These are phyloP conservation scores for Blastomyces percursus DNA, from an alignment of 2,329 filamentous ascomycete species.

Conservation along the genomic window DNA sequence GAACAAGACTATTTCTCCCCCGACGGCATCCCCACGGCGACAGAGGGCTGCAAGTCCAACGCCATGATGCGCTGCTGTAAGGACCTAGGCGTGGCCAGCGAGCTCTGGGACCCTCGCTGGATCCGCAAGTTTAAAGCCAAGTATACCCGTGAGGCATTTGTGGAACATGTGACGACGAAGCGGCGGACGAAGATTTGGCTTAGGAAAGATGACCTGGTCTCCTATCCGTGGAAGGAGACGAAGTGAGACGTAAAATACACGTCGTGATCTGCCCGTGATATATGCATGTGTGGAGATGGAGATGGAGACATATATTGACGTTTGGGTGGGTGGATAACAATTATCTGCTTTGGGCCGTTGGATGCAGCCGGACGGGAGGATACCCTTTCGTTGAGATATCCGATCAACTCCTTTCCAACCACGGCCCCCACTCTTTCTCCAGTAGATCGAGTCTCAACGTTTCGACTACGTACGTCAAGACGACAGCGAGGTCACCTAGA, in stretches of 20 bases:
- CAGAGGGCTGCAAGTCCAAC: constrained; percentile 96
- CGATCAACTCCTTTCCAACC: background rate
- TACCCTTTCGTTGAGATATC: background rate
- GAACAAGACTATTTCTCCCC: constrained; percentile 89
- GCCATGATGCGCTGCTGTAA: constrained; percentile 98
- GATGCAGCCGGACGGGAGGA: constrained; percentile 9
- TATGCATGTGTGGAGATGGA: background rate
- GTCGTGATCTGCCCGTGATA: background rate
- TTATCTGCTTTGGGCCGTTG: background rate
- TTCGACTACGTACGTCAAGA: too few relatives aligned
- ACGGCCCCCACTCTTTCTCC: too few relatives aligned
- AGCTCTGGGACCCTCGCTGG: constrained; percentile 92
- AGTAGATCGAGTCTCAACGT: background rate
- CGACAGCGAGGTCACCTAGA: too few relatives aligned
- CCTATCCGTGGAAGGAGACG: constrained; percentile 50
- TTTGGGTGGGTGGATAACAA: background rate
- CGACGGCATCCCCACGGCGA: constrained; percentile 83
- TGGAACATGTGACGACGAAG: constrained; percentile 77
- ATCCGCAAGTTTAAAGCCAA: constrained; percentile 70
- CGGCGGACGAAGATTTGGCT: constrained; percentile 82
- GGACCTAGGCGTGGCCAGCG: constrained; percentile 85
- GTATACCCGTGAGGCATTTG: constrained; percentile 70
- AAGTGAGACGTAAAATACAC: background rate
- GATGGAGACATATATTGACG: background rate
- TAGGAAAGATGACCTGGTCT: constrained; percentile 67